Evolutionary conservation across 208 protist species (phyloP).

Genomic region (Porcisia hertigi): DNA sequence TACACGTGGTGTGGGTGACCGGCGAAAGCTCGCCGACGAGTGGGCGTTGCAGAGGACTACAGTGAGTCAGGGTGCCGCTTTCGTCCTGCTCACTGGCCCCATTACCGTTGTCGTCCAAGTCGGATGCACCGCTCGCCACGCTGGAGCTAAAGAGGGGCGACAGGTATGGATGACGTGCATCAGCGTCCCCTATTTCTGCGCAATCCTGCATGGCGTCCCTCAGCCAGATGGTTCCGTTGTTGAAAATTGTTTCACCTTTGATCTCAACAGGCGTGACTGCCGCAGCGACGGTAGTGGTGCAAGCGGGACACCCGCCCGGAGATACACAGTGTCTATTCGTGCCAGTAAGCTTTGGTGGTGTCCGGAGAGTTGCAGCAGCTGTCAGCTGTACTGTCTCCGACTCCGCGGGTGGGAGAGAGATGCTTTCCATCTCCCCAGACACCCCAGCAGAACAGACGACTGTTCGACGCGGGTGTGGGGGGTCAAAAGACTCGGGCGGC

Average conservation of each 20-base stretch:
- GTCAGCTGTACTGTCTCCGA: background rate
- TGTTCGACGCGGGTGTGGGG: background rate
- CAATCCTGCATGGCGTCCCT: background rate
- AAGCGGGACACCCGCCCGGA: background rate
- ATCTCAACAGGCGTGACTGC: background rate
- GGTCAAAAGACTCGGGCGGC: background rate
- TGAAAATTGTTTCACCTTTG: background rate
- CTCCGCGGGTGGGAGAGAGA: background rate
- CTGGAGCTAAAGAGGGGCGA: background rate
- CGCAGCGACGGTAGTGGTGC: background rate
- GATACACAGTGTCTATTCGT: background rate
- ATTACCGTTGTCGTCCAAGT: background rate
- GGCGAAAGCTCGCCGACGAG: slow-evolving; percentile 2
- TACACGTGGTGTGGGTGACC: background rate
- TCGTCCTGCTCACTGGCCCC: background rate
- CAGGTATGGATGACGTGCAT: background rate
- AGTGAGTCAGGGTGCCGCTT: background rate
- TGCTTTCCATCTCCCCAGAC: background rate
- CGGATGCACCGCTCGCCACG: background rate
- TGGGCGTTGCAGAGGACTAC: background rate
- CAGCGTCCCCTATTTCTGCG: background rate
- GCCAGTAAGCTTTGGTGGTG: background rate
- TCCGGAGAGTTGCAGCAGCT: background rate
- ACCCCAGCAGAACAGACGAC: background rate
- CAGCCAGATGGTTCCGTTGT: background rate